These are phyloP conservation scores for Eucalyptus regnans DNA, from an alignment of 345 rosid genomes.

Conservation along the genomic window DNA sequence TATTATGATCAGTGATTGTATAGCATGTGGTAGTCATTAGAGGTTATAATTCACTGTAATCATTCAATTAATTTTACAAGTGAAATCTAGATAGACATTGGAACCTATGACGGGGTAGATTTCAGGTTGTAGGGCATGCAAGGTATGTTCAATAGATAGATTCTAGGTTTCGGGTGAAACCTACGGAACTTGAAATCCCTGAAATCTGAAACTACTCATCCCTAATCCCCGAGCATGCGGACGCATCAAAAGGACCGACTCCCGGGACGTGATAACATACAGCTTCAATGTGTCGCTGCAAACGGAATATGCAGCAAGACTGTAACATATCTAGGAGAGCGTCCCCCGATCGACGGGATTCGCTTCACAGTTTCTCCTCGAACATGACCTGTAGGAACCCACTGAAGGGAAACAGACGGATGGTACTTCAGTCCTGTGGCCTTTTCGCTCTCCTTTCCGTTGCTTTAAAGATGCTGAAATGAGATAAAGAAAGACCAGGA, in stretches of 20 bases:
- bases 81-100: too few species aligned
- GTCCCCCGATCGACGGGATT: neutral
- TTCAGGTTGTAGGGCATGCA: too few species aligned
- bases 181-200: too few species aligned
- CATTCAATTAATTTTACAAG: too few species aligned
- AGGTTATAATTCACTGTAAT: too few species aligned
- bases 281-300: neutral
- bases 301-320: neutral
- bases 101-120: too few species aligned
- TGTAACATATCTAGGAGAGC: neutral
- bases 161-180: too few species aligned
- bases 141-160: too few species aligned
- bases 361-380: neutral
- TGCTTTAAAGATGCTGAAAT: neutral
- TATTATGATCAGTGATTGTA: accelerated
- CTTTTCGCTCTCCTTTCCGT: neutral
- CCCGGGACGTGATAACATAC: neutral
- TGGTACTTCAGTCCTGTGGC: neutral
- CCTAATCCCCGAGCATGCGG: neutral
- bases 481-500: neutral
- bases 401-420: neutral
- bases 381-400: neutral
- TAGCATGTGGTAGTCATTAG: accelerated
- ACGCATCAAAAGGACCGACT: neutral
- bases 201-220: too few species aligned